Base-by-base conservation (phyloP, 2,329 filamentous ascomycete species). In the Trichophyton verrucosum region DNA sequence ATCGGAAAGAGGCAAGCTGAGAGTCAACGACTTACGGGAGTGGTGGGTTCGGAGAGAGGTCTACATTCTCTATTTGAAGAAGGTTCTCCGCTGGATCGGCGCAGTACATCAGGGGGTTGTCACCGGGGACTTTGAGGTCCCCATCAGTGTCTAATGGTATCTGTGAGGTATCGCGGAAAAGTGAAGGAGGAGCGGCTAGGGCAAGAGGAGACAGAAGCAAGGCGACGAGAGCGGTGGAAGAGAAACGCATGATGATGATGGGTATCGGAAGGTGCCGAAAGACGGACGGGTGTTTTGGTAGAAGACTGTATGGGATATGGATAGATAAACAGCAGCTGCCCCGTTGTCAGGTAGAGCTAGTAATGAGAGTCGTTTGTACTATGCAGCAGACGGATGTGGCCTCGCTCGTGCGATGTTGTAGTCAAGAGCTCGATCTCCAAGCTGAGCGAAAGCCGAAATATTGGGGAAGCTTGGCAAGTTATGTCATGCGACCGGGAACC, bases 21-120 rank as follows among this genome's bases (percentile, higher is more conserved):
- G 33, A 59, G 24, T 15, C 40, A 65, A 68, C 59, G 33, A 82
- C 88, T 70, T 84, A 97, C 92, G 91, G 80, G 71, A 83, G 72
- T 40, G 94, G 94, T 63, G 92, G 94, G 75, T 96, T 97, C 13
- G 94, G 94, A 40, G 75, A 71, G 61, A 99, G 76, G 69, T 96
- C 86, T 61, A 97, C 90, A 55, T 82, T 82, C 65, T 91, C 79
- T 69, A 99, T 91, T 49, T 78, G 76, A 66, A 96, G 78, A 61
- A 91, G 81, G 72, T 96, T 85, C 58, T 83, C 73, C 57, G 75
- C 74, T 61, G 89, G 88, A 64, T 88, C 81, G 62, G 78, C 76
- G 66, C 94, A 99, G 76, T 88, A 89, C 70, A 84, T 78, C 62
- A 99, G 81, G 33, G 94, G 92, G 71, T 92, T 96, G 58, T 92